A percentile compares a stretch with the other conserved stretches of the same genome.
Evolutionary conservation across 2,329 filamentous ascomycete species (phyloP).

Genomic region (Cordyceps pruinosa): DNA sequence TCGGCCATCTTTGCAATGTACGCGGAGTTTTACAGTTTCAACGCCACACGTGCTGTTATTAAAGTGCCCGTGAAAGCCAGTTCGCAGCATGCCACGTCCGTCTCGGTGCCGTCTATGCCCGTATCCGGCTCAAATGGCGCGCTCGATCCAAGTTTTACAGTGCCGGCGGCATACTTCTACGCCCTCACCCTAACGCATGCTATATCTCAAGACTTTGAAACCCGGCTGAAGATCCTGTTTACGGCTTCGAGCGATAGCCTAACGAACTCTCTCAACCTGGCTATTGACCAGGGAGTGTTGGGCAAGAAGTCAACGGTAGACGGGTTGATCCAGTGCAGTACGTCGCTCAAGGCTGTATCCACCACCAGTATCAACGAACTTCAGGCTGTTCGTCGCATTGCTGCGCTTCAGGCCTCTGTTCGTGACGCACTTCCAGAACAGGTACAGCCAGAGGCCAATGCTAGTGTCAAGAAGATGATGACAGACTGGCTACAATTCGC

Average conservation of each 20-base stretch:
- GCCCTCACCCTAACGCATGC: slow-evolving; percentile 5
- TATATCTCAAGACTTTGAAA: slow-evolving; percentile 7
- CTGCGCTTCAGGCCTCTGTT: slow-evolving; percentile 3
- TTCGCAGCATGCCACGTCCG: background rate
- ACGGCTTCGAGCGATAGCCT: slow-evolving; percentile 1
- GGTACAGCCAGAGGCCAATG: background rate
- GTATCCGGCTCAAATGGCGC: background rate
- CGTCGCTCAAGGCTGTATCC: background rate
- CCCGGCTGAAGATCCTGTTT: slow-evolving; percentile 4
- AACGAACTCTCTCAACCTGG: background rate
- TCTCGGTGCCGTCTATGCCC: background rate
- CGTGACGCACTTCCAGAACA: background rate
- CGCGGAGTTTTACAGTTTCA: slow-evolving; percentile 2
- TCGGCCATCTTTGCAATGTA: slow-evolving; percentile 6
- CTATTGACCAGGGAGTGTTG: slow-evolving; percentile 5
- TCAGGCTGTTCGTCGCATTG: slow-evolving; percentile 5
- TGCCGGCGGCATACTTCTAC: slow-evolving; percentile 9
- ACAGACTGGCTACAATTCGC: slow-evolving; percentile 2
- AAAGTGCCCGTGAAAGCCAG: background rate
- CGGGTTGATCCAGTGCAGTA: background rate
- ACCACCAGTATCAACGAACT: background rate
- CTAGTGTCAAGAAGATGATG: background rate
- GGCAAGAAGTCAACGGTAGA: background rate
- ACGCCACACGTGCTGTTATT: background rate
- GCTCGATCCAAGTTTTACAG: slow-evolving; percentile 4